Conservation (phyloP, 2,329 filamentous ascomycete genomes). For the Metarhizium humberi region DNA sequence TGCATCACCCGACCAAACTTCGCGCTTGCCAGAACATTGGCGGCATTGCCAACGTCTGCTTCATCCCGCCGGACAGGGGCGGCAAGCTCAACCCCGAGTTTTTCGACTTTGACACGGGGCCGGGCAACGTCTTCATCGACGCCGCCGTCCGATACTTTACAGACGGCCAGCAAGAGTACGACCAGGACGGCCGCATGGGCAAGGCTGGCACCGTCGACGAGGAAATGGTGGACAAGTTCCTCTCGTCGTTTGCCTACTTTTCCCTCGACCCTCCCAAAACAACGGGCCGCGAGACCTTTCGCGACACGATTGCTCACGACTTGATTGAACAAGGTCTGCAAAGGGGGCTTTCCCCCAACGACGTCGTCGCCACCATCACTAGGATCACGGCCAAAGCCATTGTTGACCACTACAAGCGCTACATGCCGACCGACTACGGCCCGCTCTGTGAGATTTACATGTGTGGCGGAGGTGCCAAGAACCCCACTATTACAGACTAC, state of each 20-base stretch:
- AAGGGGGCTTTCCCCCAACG: constrained; percentile 36
- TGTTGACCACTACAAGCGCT: constrained; percentile 36
- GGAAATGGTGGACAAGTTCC: constrained; percentile 40
- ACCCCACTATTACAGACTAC: constrained; percentile 45
- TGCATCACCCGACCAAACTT: constrained; percentile 44
- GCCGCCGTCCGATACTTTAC: constrained; percentile 46
- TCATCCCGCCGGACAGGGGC: constrained; percentile 32
- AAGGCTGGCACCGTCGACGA: constrained; percentile 38
- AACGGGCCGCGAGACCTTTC: constrained; percentile 50
- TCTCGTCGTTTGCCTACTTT: constrained; percentile 39
- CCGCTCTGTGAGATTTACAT: constrained; percentile 44
- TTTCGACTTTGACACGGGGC: constrained; percentile 42
- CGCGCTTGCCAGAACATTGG: constrained; percentile 53
- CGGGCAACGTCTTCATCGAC: constrained; percentile 35
- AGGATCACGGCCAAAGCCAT: constrained; percentile 51
- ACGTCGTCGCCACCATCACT: constrained; percentile 49
- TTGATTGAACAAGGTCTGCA: constrained; percentile 37
- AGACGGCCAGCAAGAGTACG: constrained; percentile 39
- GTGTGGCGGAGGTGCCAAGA: constrained; percentile 49
- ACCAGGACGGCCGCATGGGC: constrained; percentile 39
- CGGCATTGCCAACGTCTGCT: constrained; percentile 52
- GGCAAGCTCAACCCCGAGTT: constrained; percentile 22
- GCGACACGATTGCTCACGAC: constrained; percentile 43
- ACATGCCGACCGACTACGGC: constrained; percentile 30
- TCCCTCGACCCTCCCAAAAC: constrained; percentile 41